These are phyloP conservation scores for Penicillium malachiteum DNA, from an alignment of 495 filamentous ascomycete genomes.

Conservation along the genomic window DNA sequence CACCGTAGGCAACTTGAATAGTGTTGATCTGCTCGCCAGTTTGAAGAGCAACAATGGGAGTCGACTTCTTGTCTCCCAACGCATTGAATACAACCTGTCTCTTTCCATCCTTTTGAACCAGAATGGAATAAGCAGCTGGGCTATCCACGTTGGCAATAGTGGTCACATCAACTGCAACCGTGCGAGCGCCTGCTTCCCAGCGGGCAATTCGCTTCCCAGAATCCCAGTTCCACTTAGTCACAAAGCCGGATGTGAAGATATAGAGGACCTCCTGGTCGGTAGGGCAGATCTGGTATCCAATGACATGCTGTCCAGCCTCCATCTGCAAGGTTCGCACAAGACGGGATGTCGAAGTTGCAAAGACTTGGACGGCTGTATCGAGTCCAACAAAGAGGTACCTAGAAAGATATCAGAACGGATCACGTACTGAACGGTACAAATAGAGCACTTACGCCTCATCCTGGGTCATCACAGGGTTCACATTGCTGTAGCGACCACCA, in stretches of 20 bases:
- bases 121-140: conserved; percentile 15
- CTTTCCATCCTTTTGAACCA: conserved; percentile 31
- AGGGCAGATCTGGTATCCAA: conserved; percentile 60
- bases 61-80: conserved; percentile 23
- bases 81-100: conserved; percentile 28
- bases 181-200: conserved; percentile 42
- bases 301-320: conserved; percentile 34
- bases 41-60: conserved; percentile 25
- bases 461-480: conserved; percentile 73
- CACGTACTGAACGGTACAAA: neutral
- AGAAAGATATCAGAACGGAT: neutral
- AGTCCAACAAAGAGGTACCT: conserved; percentile 71
- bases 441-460: conserved; percentile 71
- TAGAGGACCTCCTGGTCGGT: conserved; percentile 59
- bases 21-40: conserved; percentile 30
- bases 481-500: conserved; percentile 44
- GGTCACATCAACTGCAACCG: conserved; percentile 24
- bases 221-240: conserved; percentile 78
- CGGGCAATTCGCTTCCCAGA: conserved; percentile 48
- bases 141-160: conserved; percentile 12
- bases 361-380: conserved; percentile 68
- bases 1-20: conserved; percentile 32
- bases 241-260: conserved; percentile 64
- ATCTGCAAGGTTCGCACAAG: conserved; percentile 60
- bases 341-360: conserved; percentile 76